phyloP scores from a whole-genome alignment of 441 rosid species.

The Euphorbia celastroides region DNA sequence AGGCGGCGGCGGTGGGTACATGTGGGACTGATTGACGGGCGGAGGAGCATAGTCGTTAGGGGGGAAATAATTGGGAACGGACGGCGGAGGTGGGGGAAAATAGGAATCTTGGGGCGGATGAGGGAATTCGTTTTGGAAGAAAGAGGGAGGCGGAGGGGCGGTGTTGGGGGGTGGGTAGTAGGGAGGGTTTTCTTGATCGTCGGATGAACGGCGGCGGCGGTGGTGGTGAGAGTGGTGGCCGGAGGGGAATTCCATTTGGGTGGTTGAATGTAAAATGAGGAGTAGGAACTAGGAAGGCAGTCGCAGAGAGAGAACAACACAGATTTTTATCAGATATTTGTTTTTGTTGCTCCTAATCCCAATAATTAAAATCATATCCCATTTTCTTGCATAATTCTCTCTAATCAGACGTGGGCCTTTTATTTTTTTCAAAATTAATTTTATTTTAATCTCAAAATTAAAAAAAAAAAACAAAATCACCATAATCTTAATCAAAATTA shows the following conservation, averaged over 20 bases:
- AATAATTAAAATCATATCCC: neutral
- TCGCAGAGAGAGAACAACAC: too few relatives aligned
- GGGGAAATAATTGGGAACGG: slow-evolving; percentile 12
- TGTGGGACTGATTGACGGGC: slow-evolving; percentile 32
- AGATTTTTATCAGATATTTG: too few relatives aligned
- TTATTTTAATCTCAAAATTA: too few relatives aligned
- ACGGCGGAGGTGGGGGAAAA: slow-evolving; percentile 24
- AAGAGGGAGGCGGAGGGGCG: slow-evolving; percentile 22
- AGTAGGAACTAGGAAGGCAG: neutral
- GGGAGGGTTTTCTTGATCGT: slow-evolving; percentile 16
- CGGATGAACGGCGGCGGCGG: slow-evolving; percentile 27
- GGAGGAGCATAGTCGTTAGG: slow-evolving; percentile 14
- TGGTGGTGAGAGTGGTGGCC: slow-evolving; percentile 26
- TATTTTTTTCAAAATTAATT: too few relatives aligned
- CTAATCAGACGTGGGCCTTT: too few relatives aligned
- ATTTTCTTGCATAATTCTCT: too few relatives aligned
- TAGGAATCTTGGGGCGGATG: slow-evolving; percentile 22
- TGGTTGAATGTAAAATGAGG: neutral
- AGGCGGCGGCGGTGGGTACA: slow-evolving; percentile 31
- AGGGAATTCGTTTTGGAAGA: slow-evolving; percentile 9
- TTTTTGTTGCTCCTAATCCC: neutral
- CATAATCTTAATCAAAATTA: too few relatives aligned
- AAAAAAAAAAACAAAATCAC: too few relatives aligned
- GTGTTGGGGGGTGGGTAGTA: slow-evolving; percentile 22
- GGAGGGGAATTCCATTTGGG: slow-evolving; percentile 43